Base-by-base conservation (phyloP, 2,329 filamentous ascomycete genomes). In the Aspergillus jensenii region DNA sequence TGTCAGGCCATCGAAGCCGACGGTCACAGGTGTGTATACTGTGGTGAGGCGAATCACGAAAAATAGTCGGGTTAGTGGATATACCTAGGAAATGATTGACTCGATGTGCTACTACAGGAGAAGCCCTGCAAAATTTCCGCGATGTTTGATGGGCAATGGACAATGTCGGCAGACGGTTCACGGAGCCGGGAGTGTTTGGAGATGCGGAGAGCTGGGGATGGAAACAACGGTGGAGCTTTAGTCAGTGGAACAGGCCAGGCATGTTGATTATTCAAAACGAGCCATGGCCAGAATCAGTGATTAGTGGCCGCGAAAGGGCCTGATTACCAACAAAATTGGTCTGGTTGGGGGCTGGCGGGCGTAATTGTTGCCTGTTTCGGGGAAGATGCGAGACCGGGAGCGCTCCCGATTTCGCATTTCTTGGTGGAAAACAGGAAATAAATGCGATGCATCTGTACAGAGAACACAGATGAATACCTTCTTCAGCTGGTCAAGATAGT, bases 221-320 rank as follows among this genome's bases (percentile, higher is more conserved):
- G 27, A 21, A 12, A n/a, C 23, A 7, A 25, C 11, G 27, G 23
- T 52, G 49, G 50, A 43, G 37, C 19, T 12, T 15, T 53, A 53
- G 51, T 53, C 51, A 53, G 33, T 39, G 19, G 51, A 53, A 53
- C 41, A 53, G 50, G 25, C 50, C 40, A 52, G 50, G 46, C 40
- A 19, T 21, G 21, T 27, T 48, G 45, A 5, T 35, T 35, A 9
- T 37, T 37, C 5, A 15, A 15, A 37, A 37, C 35, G 12, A 37
- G 6, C 2, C 6, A 14, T 37, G 35, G 15, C 35, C 35, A 14
- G 12, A 37, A n/a, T 31, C 27, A 31, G 27, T 31, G 27, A 31
- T 31, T 37, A 37, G 15, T 44, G 21, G 14, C 17, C n/a, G 41
- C 12, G 3, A 44, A 44, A 6, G 41, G 21, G 17, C 21, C 7